phyloP scores from a whole-genome alignment of 352 stramenopile species.

The Globisporangium echinulatum region DNA sequence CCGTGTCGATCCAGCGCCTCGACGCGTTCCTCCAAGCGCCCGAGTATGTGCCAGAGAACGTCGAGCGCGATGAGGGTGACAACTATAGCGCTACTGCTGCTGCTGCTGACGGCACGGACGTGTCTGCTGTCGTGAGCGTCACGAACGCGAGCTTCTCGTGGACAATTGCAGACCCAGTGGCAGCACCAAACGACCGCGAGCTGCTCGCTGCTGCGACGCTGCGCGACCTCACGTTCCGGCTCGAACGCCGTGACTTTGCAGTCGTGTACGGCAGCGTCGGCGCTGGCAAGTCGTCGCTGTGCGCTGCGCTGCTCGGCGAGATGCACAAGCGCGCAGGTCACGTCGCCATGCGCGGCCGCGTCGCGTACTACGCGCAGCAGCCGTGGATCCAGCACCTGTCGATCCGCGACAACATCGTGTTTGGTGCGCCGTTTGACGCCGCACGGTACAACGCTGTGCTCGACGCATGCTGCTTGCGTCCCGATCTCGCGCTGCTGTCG shows the following conservation, averaged over 20 bases:
- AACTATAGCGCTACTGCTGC: too few relatives aligned
- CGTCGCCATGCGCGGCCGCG: conserved; percentile 31
- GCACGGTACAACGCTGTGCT: conserved; percentile 50
- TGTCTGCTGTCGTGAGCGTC: background rate
- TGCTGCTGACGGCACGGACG: background rate
- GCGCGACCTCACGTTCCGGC: conserved; percentile 25
- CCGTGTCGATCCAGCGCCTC: conserved; percentile 29
- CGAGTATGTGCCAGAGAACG: conserved; percentile 21
- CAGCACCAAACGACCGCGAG: conserved; percentile 8
- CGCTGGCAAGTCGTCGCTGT: conserved; percentile 51
- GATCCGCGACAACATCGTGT: conserved; percentile 92
- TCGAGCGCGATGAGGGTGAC: conserved; percentile 9
- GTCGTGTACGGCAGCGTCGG: conserved; percentile 45
- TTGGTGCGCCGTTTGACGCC: conserved; percentile 57
- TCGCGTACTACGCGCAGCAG: conserved; percentile 78
- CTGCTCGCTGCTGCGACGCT: conserved; percentile 12
- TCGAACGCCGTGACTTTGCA: conserved; percentile 44
- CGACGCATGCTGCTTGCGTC: conserved; percentile 63
- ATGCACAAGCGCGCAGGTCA: conserved; percentile 60
- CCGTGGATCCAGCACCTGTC: conserved; percentile 94
- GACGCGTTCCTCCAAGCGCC: conserved; percentile 22
- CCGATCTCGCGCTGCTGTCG: conserved; percentile 83
- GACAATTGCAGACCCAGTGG: conserved; percentile 10
- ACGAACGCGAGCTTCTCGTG: conserved; percentile 3
- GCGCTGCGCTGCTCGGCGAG: conserved; percentile 56